phyloP scores from a whole-genome alignment of 768 basidiomycete species.

The Cystobasidium onofrii region DNA sequence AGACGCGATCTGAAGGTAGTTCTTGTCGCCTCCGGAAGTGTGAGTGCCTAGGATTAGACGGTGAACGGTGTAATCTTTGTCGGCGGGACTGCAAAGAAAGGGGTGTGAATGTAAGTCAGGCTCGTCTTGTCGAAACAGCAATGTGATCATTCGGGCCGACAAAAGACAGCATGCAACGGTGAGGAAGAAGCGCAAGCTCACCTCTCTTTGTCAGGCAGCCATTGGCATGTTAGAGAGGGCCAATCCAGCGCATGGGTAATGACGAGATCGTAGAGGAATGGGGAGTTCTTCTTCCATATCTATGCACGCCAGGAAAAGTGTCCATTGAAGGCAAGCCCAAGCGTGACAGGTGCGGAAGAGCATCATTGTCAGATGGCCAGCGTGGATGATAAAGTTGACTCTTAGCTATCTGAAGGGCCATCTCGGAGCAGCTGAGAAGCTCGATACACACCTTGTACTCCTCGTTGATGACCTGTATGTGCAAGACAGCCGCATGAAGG shows the following conservation, averaged over 20 bases:
- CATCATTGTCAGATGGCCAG: too few relatives aligned
- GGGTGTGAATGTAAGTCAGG: neutral
- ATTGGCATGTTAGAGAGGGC: conserved; percentile 96
- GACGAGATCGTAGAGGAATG: conserved; percentile 93
- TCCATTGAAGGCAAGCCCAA: neutral
- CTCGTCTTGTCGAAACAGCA: neutral
- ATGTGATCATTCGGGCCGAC: neutral
- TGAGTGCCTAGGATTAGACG: conserved; percentile 93
- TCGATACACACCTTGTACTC: conserved; percentile 21
- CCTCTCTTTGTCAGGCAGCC: conserved; percentile 97
- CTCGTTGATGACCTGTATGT: conserved; percentile 30
- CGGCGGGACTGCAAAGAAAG: conserved; percentile 56
- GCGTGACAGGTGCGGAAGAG: neutral
- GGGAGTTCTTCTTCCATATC: conserved; percentile 58
- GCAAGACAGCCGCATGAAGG: neutral
- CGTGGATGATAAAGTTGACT: too few relatives aligned
- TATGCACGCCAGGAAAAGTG: conserved; percentile 27
- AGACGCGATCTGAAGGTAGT: conserved; percentile 90
- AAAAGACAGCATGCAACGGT: neutral
- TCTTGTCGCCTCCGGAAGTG: conserved; percentile 86
- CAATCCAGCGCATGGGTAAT: conserved; percentile 96
- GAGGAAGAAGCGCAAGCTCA: conserved; percentile 47
- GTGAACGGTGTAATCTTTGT: conserved; percentile 90
- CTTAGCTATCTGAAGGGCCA: too few relatives aligned
- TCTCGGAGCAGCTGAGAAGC: too few relatives aligned